Base-by-base conservation (phyloP, 2,329 filamentous ascomycete species). In the Trichoderma aggressivum region DNA sequence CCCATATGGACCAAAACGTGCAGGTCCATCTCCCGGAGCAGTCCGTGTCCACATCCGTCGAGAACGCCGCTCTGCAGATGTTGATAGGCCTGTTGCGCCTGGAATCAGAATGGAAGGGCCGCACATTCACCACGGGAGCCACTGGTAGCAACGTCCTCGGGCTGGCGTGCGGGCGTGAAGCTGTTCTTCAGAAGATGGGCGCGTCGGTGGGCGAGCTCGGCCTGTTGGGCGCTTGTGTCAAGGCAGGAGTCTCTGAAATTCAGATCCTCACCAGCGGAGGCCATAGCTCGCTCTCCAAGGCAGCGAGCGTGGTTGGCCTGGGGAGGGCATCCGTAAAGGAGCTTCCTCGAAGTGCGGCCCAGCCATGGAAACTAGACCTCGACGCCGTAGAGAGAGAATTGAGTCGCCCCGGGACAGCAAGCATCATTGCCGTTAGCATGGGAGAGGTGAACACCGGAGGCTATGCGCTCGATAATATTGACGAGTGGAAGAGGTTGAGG, bases 361-460 rank as follows among this genome's bases (percentile, higher is more conserved):
- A 90, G 76, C 88, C 90, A 0, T 93, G 94, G 84, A 86, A 84
- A 58, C 86, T 97, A 73, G 89, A 97, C 75, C 76, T 97, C 7
- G 83, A 85, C 3, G 83, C 83, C 3, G 82, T 97, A 2, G 89
- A 93, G 79, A 80, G 79, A 59, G 86, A 89, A 70, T 82, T 97
- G 18, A 78, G 75, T 70, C 81, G 79, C 43, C 75, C 75, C 0
- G 86, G 86, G 3, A 85, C 87, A 14, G 92, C 87, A n/a, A 92
- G 87, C 63, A 93, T 98, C 72, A 88, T 98, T 47, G 89, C 87
- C 5, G 82, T 97, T n/a, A 94, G 93, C 55, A 92, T 91, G 7
- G 93, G 93, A 1, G 95, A 98, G 81, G 93, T 98, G 32, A 98
- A 98, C 76, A 97, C 94, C 0, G 94, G 94, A 0, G 85, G 90